These are phyloP conservation scores for Trichophaea hybrida DNA, from an alignment of 2,329 filamentous ascomycete species.

Conservation along the genomic window DNA sequence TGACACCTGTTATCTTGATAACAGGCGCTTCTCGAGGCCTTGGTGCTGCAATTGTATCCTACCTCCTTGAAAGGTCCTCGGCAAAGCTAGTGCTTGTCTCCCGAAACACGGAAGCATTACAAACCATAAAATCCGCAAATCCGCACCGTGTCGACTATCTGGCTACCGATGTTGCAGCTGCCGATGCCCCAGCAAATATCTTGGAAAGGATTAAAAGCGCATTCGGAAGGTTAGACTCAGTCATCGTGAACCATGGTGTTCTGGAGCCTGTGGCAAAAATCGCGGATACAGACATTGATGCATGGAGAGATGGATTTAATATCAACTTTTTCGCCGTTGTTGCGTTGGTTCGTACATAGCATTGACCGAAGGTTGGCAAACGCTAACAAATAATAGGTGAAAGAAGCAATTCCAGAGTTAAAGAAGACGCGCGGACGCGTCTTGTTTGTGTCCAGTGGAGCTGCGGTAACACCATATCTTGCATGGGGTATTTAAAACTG, in stretches of 20 bases:
- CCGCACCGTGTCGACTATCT: background rate
- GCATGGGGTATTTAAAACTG: slow-evolving; percentile 25
- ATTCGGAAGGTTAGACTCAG: slow-evolving; percentile 61
- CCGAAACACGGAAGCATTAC: slow-evolving; percentile 40
- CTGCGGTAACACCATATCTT: slow-evolving; percentile 49
- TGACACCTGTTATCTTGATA: slow-evolving; percentile 34
- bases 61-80: slow-evolving; percentile 41
- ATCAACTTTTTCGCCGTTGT: slow-evolving; percentile 78
- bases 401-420: slow-evolving; percentile 55
- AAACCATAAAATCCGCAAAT: slow-evolving; percentile 38
- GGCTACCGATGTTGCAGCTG: background rate
- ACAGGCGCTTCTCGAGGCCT: slow-evolving; percentile 53
- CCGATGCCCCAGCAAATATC: slow-evolving; percentile 37
- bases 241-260: slow-evolving; percentile 79
- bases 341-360: slow-evolving; percentile 46
- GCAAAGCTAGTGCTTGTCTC: slow-evolving; percentile 3
- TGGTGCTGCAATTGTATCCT: slow-evolving; percentile 45
- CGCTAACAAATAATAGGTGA: slow-evolving; percentile 39
- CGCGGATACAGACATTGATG: slow-evolving; percentile 49
- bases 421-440: slow-evolving; percentile 55
- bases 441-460: slow-evolving; percentile 67
- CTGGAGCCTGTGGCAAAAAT: slow-evolving; percentile 62
- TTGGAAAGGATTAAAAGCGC: slow-evolving; percentile 49
- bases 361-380: slow-evolving; percentile 23
- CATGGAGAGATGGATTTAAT: slow-evolving; percentile 65